Evolutionary conservation across 1,284 basidiomycete genomes (phyloP).

Genomic region (Pascua sp.): DNA sequence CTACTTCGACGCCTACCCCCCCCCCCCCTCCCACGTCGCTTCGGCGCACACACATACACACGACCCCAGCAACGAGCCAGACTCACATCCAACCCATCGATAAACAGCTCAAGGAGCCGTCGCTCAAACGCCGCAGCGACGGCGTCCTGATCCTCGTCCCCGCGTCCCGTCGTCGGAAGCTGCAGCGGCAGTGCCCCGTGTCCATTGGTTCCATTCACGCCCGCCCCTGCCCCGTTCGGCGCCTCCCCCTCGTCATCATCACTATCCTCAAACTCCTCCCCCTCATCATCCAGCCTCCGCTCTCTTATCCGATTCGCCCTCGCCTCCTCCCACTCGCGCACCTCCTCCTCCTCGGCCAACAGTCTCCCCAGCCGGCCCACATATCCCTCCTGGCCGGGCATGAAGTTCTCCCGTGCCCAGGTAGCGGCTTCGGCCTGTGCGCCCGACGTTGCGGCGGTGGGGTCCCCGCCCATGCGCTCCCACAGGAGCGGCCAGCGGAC

Average conservation of each 20-base stretch:
- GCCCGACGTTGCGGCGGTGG: constrained; percentile 7
- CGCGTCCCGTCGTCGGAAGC: constrained; percentile 12
- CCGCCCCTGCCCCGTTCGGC: background rate
- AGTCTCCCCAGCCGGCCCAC: constrained; percentile 45
- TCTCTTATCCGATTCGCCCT: constrained; percentile 35
- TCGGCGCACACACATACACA: too few species aligned
- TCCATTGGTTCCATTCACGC: background rate
- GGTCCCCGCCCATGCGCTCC: constrained; percentile 43
- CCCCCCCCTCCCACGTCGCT: too few species aligned
- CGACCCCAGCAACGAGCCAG: background rate
- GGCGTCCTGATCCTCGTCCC: constrained; percentile 29
- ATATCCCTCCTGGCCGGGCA: constrained; percentile 28
- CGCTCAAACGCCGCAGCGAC: constrained; percentile 39
- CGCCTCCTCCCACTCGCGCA: constrained; percentile 39
- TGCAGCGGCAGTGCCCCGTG: background rate
- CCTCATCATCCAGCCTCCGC: constrained; percentile 26
- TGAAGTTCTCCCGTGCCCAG: constrained; percentile 34
- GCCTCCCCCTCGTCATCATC: constrained; percentile 33
- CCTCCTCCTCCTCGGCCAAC: constrained; percentile 42
- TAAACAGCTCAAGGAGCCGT: constrained; percentile 42
- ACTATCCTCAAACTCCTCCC: constrained; percentile 42
- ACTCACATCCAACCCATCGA: constrained; percentile 49
- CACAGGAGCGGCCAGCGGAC: constrained; percentile 45
- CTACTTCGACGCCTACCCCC: too few species aligned
- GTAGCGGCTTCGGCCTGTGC: constrained; percentile 30